Conservation (phyloP, 768 basidiomycete species). For the Trametes cingulata region DNA sequence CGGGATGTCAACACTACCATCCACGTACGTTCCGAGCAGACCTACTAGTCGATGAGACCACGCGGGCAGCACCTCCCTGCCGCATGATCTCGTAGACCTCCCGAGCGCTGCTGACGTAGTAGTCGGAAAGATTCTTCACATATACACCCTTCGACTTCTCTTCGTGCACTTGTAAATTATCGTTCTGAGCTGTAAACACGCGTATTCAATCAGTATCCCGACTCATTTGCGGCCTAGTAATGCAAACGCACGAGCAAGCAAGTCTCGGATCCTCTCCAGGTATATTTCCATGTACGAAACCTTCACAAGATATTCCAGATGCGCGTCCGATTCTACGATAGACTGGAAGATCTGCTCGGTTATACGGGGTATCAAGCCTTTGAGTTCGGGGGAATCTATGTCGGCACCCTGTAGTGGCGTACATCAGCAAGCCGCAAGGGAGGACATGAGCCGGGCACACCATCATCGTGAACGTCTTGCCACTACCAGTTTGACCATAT, state of each 20-base stretch:
- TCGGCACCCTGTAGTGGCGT: conserved; percentile 76
- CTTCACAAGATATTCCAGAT: conserved; percentile 97
- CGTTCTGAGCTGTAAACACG: conserved; percentile 75
- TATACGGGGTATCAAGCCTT: conserved; percentile 96
- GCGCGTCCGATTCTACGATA: conserved; percentile 92
- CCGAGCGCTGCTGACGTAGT: conserved; percentile 92
- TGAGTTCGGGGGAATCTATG: conserved; percentile 90
- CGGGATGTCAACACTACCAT: not conserved
- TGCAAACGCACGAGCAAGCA: conserved; percentile 81
- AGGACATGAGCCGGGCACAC: conserved; percentile 42
- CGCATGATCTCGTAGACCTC: conserved; percentile 99
- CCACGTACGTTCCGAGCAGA: conserved; percentile 12
- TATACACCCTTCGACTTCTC: conserved; percentile 98
- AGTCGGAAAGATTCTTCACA: conserved; percentile 96
- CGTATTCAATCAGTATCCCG: not conserved
- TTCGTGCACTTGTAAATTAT: conserved; percentile 97
- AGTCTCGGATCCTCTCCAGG: conserved; percentile 91
- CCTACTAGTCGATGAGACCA: conserved; percentile 93
- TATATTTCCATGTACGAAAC: conserved; percentile 99
- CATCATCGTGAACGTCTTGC: conserved; percentile 99
- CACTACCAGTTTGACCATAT: conserved; percentile 85
- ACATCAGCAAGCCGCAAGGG: conserved; percentile 15
- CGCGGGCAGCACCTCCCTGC: conserved; percentile 87
- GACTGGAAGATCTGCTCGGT: conserved; percentile 99
- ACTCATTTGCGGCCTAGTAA: not conserved